Percentiles rank a stretch among this genome's conserved stretches.
phyloP scores from a whole-genome alignment of 169 alveolate genomes.

The Plasmodium gaboni region DNA sequence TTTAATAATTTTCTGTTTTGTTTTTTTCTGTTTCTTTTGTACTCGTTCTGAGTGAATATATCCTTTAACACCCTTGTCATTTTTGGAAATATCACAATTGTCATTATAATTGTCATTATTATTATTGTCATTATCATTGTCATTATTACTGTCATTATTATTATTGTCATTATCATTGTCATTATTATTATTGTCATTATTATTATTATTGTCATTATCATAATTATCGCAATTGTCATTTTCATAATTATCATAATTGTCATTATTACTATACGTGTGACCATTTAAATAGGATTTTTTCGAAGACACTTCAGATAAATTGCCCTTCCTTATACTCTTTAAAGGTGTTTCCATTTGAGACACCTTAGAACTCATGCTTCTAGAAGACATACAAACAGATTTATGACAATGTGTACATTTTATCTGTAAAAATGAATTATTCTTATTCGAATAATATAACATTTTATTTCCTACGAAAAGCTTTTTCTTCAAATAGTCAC shows the following conservation, averaged over 20 bases:
- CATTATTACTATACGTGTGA: not conserved
- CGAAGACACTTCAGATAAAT: conserved; percentile 17
- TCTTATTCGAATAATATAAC: conserved; percentile 38
- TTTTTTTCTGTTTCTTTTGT: conserved; percentile 52
- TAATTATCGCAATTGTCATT: not conserved
- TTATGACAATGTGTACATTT: conserved; percentile 71
- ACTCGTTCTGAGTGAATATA: conserved; percentile 73
- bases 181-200: not conserved
- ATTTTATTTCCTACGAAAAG: conserved; percentile 16
- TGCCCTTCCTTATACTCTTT: conserved; percentile 17
- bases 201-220: not conserved
- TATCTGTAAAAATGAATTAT: conserved; percentile 36
- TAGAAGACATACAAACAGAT: conserved; percentile 15
- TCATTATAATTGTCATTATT: not conserved
- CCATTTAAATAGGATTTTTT: not conserved
- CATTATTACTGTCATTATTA: not conserved
- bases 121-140: too few species aligned
- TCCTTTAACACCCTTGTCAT: conserved; percentile 37
- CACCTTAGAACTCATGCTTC: conserved; percentile 32
- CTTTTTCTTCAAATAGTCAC: conserved; percentile 37
- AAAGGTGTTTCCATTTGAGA: conserved; percentile 17
- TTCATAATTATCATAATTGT: not conserved
- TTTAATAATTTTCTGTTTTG: conserved; percentile 24
- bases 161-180: not conserved
- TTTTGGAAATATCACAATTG: conserved; percentile 11